Percentiles rank a stretch among this genome's conserved stretches.
Conservation (phyloP, 202 grass and related monocot species). For the Schoenoplectus triqueter region DNA sequence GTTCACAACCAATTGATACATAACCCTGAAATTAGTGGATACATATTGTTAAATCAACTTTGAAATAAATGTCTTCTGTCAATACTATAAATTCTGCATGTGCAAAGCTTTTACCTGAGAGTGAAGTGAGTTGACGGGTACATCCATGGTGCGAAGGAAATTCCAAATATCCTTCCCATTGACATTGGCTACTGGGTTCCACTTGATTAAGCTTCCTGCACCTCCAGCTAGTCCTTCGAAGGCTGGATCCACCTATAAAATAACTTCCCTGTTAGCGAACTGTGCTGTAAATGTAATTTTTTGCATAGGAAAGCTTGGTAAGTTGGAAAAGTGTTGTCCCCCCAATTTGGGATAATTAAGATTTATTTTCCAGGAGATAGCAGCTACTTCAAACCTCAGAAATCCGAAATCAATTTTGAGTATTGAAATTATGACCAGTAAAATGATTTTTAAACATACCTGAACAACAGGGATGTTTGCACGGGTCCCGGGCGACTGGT, state of each 20-base stretch:
- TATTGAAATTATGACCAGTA: background rate
- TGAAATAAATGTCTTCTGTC: background rate
- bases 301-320: background rate
- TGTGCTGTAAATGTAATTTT: background rate
- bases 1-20: constrained; percentile 94
- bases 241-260: constrained; percentile 69
- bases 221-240: constrained; percentile 79
- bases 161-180: constrained; percentile 93
- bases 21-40: constrained; percentile 54
- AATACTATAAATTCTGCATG: background rate
- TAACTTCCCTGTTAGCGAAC: constrained; percentile 5
- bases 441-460: constrained; percentile 38
- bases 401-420: background rate
- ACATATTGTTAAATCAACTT: background rate
- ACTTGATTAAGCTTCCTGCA: constrained; percentile 88
- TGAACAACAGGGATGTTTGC: constrained; percentile 83
- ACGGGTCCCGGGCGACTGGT: constrained; percentile 88
- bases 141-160: constrained; percentile 91
- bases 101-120: constrained; percentile 51
- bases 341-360: background rate
- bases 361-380: background rate
- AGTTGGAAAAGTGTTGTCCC: background rate
- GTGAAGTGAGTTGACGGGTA: constrained; percentile 86
- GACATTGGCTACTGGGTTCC: constrained; percentile 89
- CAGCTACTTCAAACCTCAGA: background rate